phyloP scores from a whole-genome alignment of 106 monocot species.

The Dendrobium officinale region DNA sequence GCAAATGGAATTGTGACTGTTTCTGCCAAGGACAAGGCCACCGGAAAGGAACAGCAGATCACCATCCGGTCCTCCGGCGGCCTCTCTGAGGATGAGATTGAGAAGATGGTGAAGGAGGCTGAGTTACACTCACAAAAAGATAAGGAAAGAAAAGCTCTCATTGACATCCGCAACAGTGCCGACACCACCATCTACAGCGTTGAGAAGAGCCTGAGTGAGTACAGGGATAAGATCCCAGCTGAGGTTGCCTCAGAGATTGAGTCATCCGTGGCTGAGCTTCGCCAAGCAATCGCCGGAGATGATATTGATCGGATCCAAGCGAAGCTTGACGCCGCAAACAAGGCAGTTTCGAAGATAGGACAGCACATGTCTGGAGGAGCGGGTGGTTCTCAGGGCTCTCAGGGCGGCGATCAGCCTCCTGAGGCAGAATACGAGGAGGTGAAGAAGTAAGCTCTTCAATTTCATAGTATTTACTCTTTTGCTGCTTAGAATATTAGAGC shows the following conservation, averaged over 20 bases:
- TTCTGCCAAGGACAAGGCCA: slow-evolving; percentile 64
- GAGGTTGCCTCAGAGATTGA: slow-evolving; percentile 53
- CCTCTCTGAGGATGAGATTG: slow-evolving; percentile 57
- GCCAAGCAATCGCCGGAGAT: slow-evolving; percentile 40
- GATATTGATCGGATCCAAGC: slow-evolving; percentile 38
- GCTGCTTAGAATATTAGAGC: neutral
- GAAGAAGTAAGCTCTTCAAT: slow-evolving; percentile 31
- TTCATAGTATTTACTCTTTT: neutral
- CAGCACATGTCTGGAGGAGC: slow-evolving; percentile 48
- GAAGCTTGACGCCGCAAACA: slow-evolving; percentile 49
- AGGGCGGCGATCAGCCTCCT: slow-evolving; percentile 24
- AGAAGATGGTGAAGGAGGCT: slow-evolving; percentile 65
- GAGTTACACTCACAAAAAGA: slow-evolving; percentile 59
- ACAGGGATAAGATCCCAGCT: slow-evolving; percentile 57
- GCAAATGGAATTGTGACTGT: slow-evolving; percentile 68
- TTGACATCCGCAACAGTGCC: slow-evolving; percentile 45
- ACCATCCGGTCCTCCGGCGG: slow-evolving; percentile 65
- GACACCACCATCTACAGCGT: slow-evolving; percentile 55
- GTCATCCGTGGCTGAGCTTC: slow-evolving; percentile 39
- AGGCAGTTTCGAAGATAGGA: slow-evolving; percentile 56
- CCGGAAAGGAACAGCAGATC: slow-evolving; percentile 66
- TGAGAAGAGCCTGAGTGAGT: slow-evolving; percentile 65
- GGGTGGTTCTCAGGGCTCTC: slow-evolving; percentile 12
- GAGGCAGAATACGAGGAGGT: slow-evolving; percentile 68
- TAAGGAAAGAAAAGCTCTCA: slow-evolving; percentile 51